These are phyloP conservation scores for Candida albicans DNA, from an alignment of 1,139 yeast species.

Conservation along the genomic window DNA sequence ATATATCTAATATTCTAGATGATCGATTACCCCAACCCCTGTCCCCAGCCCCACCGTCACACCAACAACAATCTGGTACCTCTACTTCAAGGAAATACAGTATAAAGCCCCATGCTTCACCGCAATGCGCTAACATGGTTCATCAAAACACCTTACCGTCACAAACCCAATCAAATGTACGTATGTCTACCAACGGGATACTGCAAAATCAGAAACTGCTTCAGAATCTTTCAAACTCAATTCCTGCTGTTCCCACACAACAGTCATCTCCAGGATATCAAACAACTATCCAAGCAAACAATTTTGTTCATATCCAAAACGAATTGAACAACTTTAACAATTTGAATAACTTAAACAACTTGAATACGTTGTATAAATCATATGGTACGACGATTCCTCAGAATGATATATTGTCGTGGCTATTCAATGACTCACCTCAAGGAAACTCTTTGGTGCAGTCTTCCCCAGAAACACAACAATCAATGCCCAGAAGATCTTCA, in stretches of 20 bases:
- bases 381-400: constrained; percentile 18
- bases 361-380: no score
- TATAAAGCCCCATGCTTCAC: neutral
- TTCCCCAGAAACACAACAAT: constrained; percentile 5
- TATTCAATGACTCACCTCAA: constrained; percentile 13
- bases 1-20: constrained; percentile 1
- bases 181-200: neutral
- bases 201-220: neutral
- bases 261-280: constrained; percentile 9
- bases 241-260: constrained; percentile 1
- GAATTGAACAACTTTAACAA: constrained; percentile 1
- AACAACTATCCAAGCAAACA: constrained; percentile 4
- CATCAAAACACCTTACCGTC: neutral
- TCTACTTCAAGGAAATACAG: neutral
- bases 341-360: neutral
- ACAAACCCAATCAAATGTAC: neutral
- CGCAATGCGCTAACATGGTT: neutral
- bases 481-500: neutral
- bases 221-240: neutral
- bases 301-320: neutral
- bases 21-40: neutral
- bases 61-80: neutral
- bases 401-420: constrained; percentile 40
- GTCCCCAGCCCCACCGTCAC: neutral
- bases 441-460: constrained; percentile 4